phyloP scores from a whole-genome alignment of 1,284 basidiomycete genomes.

The Ustilago hordei region DNA sequence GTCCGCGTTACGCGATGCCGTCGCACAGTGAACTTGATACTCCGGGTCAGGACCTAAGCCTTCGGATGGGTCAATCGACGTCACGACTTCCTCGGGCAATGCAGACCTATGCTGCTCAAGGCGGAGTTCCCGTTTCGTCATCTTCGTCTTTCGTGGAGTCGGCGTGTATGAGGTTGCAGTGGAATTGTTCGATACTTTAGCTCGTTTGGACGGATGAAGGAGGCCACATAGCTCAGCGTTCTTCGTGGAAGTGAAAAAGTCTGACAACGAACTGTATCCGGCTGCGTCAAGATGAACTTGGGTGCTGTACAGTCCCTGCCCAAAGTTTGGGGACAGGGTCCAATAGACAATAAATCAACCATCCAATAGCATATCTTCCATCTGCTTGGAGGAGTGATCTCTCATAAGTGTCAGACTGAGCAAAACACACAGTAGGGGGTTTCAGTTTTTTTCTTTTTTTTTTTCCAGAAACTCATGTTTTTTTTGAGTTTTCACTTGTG shows the following conservation, averaged over 20 bases:
- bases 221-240: no score
- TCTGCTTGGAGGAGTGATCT: no score
- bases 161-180: not conserved
- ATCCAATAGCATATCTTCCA: no score
- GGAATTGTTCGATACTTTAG: not conserved
- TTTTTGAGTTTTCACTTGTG: no score
- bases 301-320: no score
- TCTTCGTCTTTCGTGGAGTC: not conserved
- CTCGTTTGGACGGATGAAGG: not conserved
- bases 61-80: not conserved
- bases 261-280: not conserved
- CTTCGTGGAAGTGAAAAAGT: not conserved
- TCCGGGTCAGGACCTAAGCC: not conserved
- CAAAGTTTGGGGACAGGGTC: no score
- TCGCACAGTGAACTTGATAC: not conserved
- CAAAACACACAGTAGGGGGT: no score
- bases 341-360: no score
- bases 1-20: not conserved
- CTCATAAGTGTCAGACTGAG: no score
- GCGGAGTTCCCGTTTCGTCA: not conserved
- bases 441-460: no score
- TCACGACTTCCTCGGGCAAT: not conserved
- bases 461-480: no score
- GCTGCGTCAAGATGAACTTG: not conserved
- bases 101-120: not conserved